Percentiles rank a stretch among this genome's conserved stretches.
Evolutionary conservation across 768 basidiomycete species (phyloP).

Genomic region (Trametes coccinea): DNA sequence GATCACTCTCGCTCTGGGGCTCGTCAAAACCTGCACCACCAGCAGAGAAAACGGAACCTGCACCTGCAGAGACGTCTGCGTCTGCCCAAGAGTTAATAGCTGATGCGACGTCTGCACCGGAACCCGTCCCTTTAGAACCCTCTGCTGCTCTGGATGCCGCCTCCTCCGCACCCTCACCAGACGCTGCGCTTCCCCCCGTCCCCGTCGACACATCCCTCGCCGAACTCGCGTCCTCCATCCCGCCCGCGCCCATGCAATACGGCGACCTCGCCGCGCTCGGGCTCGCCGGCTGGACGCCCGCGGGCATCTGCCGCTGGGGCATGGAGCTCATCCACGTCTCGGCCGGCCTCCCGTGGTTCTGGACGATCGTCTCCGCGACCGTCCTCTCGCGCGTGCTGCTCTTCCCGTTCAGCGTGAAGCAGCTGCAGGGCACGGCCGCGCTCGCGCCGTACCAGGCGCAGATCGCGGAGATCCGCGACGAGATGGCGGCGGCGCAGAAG

Average conservation of each 20-base stretch:
- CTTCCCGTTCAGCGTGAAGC: conserved; percentile 59
- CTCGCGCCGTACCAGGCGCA: conserved; percentile 61
- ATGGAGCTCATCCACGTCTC: conserved; percentile 70
- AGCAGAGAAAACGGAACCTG: not conserved
- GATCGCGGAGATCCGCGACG: conserved; percentile 53
- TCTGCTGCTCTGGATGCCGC: conserved; percentile 10
- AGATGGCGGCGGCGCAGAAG: conserved; percentile 39
- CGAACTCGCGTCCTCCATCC: conserved; percentile 16
- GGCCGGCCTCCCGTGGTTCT: conserved; percentile 79
- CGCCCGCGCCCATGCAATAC: conserved; percentile 53
- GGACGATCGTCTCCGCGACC: conserved; percentile 71
- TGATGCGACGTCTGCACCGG: not conserved
- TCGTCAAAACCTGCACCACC: conserved; percentile 12
- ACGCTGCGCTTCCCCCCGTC: conserved; percentile 12
- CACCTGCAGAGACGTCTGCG: not conserved
- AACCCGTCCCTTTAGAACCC: conserved; percentile 14
- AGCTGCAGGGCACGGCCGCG: conserved; percentile 56
- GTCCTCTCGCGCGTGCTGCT: conserved; percentile 60
- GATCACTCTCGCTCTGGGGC: conserved; percentile 8
- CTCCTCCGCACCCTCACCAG: conserved; percentile 3
- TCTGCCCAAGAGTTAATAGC: not conserved
- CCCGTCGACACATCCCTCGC: conserved; percentile 13
- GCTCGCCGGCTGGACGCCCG: conserved; percentile 61
- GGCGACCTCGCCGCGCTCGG: conserved; percentile 75
- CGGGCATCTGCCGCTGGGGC: conserved; percentile 60